Conservation (phyloP, 441 rosid species). For the Gossypium davidsonii region DNA sequence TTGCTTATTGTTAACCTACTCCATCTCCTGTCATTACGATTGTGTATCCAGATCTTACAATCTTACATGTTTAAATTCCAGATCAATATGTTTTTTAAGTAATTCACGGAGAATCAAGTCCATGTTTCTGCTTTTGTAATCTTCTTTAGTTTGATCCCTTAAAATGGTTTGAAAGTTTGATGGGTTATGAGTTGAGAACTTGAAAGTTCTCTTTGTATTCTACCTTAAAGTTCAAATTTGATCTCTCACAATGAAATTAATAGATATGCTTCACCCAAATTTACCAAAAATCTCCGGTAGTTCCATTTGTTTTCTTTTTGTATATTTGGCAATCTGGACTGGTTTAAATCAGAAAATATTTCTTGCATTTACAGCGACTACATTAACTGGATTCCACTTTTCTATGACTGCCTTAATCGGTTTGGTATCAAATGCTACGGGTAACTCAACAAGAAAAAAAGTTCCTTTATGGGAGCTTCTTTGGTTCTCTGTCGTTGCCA, state of each 20-base stretch:
- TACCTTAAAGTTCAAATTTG: neutral
- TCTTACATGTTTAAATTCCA: neutral
- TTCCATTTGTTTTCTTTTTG: neutral
- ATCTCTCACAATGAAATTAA: neutral
- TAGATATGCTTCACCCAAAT: neutral
- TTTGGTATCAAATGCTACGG: constrained; percentile 57
- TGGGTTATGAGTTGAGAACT: neutral
- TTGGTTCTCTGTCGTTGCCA: constrained; percentile 66
- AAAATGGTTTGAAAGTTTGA: neutral
- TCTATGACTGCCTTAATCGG: constrained; percentile 63
- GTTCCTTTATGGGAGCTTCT: constrained; percentile 77
- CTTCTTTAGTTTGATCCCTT: neutral
- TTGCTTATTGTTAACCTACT: no score
- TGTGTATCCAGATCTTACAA: neutral
- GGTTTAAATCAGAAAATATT: neutral
- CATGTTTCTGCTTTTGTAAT: neutral
- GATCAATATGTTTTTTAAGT: neutral
- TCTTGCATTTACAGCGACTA: constrained; percentile 39
- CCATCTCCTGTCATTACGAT: neutral
- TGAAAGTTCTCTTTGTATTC: neutral
- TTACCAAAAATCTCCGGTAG: neutral
- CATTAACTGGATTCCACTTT: constrained; percentile 74
- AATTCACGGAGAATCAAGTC: neutral
- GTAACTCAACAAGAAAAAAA: constrained; percentile 48
- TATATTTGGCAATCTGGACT: neutral